Percentiles rank a stretch among this genome's conserved stretches.
Evolutionary conservation across 345 rosid genomes (phyloP).

Genomic region (Kernera saxatilis): DNA sequence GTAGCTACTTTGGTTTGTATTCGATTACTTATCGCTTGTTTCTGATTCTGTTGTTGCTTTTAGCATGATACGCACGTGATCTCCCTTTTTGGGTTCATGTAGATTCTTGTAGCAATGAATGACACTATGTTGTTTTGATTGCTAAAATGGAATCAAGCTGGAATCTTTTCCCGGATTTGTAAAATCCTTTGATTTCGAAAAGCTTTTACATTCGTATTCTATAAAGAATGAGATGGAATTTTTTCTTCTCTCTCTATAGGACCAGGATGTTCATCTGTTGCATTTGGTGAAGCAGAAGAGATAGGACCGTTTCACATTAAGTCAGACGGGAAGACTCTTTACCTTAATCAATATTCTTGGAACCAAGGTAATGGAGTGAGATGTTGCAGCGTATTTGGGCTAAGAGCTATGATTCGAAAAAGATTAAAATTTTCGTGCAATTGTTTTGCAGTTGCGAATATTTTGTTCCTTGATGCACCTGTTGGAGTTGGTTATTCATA

Average conservation of each 20-base stretch:
- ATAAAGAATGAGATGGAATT: neutral
- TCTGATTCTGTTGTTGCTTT: neutral
- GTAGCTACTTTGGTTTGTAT: neutral
- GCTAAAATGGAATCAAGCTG: neutral
- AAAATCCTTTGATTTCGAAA: neutral
- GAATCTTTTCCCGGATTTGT: neutral
- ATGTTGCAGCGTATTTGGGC: neutral
- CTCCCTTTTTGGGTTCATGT: neutral
- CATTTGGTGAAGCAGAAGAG: constrained; percentile 86
- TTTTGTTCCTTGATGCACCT: constrained; percentile 85
- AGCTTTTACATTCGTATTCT: neutral
- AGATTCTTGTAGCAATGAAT: neutral
- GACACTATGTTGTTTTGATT: neutral
- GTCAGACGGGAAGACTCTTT: constrained; percentile 71
- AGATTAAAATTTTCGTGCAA: neutral
- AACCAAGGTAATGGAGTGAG: constrained; percentile 54
- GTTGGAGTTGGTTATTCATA: constrained; percentile 93
- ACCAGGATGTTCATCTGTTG: constrained; percentile 96
- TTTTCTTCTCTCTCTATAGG: constrained; percentile 36
- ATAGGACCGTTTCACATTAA: constrained; percentile 84
- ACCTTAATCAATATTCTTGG: constrained; percentile 86
- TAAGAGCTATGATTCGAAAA: constrained; percentile 1
- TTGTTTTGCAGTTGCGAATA: constrained; percentile 63
- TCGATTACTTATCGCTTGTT: neutral
- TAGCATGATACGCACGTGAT: neutral